Percentiles rank a stretch among this genome's conserved stretches.
Conservation (phyloP, 805 yeast species). For the Saturnispora ahearnii region DNA sequence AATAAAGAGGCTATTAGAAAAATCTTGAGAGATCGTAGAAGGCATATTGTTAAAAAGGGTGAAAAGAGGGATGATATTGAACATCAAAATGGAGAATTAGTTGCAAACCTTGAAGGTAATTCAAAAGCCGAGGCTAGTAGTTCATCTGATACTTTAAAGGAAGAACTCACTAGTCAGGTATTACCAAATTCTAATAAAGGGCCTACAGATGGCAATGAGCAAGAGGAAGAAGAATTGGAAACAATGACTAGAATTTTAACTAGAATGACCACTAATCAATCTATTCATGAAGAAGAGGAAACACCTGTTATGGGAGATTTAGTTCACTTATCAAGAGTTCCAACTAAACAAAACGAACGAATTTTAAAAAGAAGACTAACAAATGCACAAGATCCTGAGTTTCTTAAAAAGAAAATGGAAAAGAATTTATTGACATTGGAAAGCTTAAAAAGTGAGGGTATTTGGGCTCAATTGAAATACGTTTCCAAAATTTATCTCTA, state of each 20-base stretch:
- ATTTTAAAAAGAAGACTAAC: conserved; percentile 1
- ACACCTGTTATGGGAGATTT: conserved; percentile 31
- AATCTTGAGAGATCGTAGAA: conserved; percentile 32
- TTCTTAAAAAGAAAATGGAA: conserved; percentile 16
- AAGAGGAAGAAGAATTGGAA: conserved; percentile 14
- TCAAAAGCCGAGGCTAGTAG: neutral
- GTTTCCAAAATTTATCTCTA: conserved; percentile 38
- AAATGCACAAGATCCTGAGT: conserved; percentile 15
- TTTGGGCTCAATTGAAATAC: conserved; percentile 16
- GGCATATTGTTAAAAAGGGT: conserved; percentile 11
- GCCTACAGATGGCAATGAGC: neutral
- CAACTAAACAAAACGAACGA: conserved; percentile 11
- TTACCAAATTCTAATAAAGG: neutral
- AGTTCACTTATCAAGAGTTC: conserved; percentile 27
- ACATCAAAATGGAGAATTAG: neutral
- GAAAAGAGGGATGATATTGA: conserved; percentile 10
- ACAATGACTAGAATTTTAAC: conserved; percentile 29
- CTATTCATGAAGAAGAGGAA: conserved; percentile 24
- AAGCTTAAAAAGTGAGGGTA: conserved; percentile 15
- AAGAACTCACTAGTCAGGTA: neutral
- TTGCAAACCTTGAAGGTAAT: neutral
- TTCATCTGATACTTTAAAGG: neutral
- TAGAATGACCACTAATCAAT: conserved; percentile 24
- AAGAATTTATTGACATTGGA: conserved; percentile 15
- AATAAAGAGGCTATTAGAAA: conserved; percentile 45